These are phyloP conservation scores for Cutaneotrichosporon sp. DNA, from an alignment of 1,284 basidiomycete genomes.

Conservation along the genomic window DNA sequence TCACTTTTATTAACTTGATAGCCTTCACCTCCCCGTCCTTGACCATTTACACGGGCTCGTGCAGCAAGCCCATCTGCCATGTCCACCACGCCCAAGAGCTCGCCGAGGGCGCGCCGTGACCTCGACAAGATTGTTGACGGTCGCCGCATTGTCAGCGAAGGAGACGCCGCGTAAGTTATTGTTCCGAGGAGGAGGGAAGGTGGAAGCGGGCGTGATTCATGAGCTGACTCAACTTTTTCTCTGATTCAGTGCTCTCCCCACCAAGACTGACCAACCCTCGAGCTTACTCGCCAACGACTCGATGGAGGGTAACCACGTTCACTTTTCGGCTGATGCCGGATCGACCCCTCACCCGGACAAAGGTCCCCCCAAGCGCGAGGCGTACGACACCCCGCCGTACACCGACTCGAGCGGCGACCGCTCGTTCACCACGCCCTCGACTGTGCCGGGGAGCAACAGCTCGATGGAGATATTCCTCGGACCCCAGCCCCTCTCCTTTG, in stretches of 20 bases:
- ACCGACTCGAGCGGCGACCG: slow-evolving; percentile 10
- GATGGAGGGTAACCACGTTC: neutral
- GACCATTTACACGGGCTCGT: neutral
- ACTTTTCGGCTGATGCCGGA: neutral
- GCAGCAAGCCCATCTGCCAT: neutral
- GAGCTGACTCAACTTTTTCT: neutral
- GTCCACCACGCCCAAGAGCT: neutral
- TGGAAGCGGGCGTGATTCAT: too few relatives aligned
- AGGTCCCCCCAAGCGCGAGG: neutral
- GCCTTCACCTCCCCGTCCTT: neutral
- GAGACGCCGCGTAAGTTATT: slow-evolving; percentile 1
- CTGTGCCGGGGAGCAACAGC: slow-evolving; percentile 6
- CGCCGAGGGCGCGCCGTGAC: neutral
- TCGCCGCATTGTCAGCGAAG: slow-evolving; percentile 2
- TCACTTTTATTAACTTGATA: neutral
- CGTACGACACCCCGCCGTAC: slow-evolving; percentile 10
- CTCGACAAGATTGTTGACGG: neutral
- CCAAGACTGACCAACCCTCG: neutral
- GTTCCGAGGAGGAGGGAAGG: neutral
- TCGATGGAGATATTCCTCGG: slow-evolving; percentile 21
- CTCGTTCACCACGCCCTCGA: slow-evolving; percentile 11
- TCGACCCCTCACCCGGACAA: slow-evolving; percentile 9
- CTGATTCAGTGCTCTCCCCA: too few relatives aligned
- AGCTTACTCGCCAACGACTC: too few relatives aligned
- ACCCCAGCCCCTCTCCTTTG: slow-evolving; percentile 19